Evolutionary conservation across 305 asterid species (phyloP), one percentile per base, ranked within the genome.

Genomic region (Fraxinus sp.): DNA sequence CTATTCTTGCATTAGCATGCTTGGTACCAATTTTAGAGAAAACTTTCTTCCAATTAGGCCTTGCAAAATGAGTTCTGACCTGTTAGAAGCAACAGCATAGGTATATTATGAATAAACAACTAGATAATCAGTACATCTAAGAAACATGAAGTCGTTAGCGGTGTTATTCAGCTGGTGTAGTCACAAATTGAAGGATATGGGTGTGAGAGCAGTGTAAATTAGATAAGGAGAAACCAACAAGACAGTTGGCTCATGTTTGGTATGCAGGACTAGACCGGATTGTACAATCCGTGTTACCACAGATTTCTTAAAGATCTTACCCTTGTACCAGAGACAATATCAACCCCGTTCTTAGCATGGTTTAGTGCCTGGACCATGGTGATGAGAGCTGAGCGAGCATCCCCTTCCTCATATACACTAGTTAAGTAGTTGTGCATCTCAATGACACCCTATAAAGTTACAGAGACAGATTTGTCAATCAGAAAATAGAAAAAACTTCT

Each of bases 41-140:
- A 20, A 91, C 94, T 62, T 87, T 86, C 84, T 84, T 87, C 94
- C 94, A 91, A 57, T 91, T 89, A 3, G 94, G 94, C 85, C 90
- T 89, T 26, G 94, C 94, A 82, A 91, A 91, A 82, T 91, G 94
- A 30, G 93, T 90, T 76, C 75, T 70, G 18, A 70, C 75, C 75
- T 70, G 75, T 70, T 22, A 62, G 72, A 62, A 62, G 33, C 9
- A 55, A 55, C 66, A 55, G 3, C 66, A 55, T 5, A 55, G 66
- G 10, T 52, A n/a, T 55, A 55, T n/a, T 55, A 55, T 1, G 9
- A 5, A 55, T n/a, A 55, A 55, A 20, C 24, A 71, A 32, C 44
- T 5, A 30, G 41, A 71, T 30, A 16, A 59, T 59, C 70, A 64
- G 73, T 22, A 24, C 35, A 24, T 64, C n/a, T 9, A 64, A 64